Base-by-base conservation (phyloP, 352 stramenopile species). In the Pythium oligandrum region DNA sequence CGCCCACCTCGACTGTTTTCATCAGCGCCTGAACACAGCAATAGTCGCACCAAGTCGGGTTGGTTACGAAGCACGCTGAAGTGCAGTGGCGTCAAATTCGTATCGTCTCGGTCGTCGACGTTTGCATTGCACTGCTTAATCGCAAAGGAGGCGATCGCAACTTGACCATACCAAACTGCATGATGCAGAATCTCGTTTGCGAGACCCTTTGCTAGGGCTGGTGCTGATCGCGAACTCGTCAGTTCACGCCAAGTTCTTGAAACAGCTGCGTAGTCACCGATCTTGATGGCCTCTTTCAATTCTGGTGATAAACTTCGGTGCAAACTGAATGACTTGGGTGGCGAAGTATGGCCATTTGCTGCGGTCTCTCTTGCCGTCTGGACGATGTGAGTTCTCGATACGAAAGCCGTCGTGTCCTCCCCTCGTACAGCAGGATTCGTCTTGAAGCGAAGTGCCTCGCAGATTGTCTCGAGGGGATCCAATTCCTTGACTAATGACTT, bases 181-280 rank as follows among this genome's bases (percentile, higher is more conserved):
- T 75, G 86, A 55, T 93, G 81, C 37, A 95, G 65, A 9, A 93
- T 76, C 52, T 93, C 83, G 55, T 93, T 90, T 1, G 80, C 78
- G 2, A 93, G 61, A 26, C 89, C 70, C 3, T 61, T 40, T 10
- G 53, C 66, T 51, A 72, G 57, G 9, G 53, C 36, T 2, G 46
- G 36, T 9, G 45, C 48, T 31, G 52, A 51, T 6, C 57, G 62
- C 6, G 51, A 57, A n/a, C 61, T 51, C 34, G 85, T 66, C 8
- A 86, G 71, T 4, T 61, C 55, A 45, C 82, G 61, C 75, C 76
- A 93, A 30, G 71, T 51, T 31, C 59, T 53, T 9, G 60, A 63
- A 10, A 90, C 68, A 7, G 70, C 30, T 1, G 45, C 55, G 1
- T 75, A 68, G 42, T 87, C 67, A 7, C 71, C 63, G 9, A 12